Evolutionary conservation across 352 stramenopile species (phyloP).

Genomic region (Phytophthora colocasiae): DNA sequence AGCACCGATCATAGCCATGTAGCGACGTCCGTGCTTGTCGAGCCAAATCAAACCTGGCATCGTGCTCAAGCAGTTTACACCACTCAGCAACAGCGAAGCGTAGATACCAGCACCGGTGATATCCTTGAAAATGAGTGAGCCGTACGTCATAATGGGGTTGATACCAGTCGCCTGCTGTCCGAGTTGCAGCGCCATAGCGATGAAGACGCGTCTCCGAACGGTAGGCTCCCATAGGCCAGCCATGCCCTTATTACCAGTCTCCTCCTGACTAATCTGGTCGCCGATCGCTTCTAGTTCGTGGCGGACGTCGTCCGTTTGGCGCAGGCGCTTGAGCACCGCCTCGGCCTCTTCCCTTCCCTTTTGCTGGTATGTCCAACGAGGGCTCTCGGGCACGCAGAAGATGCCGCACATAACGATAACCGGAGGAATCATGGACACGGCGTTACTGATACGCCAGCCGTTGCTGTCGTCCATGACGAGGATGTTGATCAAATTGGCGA

Average conservation of each 20-base stretch:
- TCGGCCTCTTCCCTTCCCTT: slow-evolving; percentile 38
- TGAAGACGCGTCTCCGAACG: slow-evolving; percentile 36
- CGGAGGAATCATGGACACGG: slow-evolving; percentile 34
- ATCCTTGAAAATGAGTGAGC: slow-evolving; percentile 40
- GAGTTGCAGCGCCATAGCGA: slow-evolving; percentile 43
- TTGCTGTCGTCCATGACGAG: slow-evolving; percentile 32
- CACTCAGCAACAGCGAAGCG: slow-evolving; percentile 32
- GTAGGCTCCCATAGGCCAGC: slow-evolving; percentile 36
- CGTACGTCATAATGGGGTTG: slow-evolving; percentile 48
- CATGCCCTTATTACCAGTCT: slow-evolving; percentile 32
- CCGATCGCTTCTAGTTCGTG: slow-evolving; percentile 50
- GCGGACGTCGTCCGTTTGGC: slow-evolving; percentile 33
- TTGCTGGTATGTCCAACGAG: slow-evolving; percentile 33
- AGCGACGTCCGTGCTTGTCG: slow-evolving; percentile 42
- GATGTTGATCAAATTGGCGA: slow-evolving; percentile 43
- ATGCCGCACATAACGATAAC: slow-evolving; percentile 50
- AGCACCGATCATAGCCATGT: slow-evolving; percentile 44
- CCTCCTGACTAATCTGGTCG: slow-evolving; percentile 41
- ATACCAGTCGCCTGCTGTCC: slow-evolving; percentile 46
- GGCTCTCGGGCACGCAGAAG: slow-evolving; percentile 37
- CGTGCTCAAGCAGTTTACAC: slow-evolving; percentile 43
- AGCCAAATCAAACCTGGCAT: slow-evolving; percentile 41
- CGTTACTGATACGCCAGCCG: slow-evolving; percentile 43
- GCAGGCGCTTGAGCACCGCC: slow-evolving; percentile 35
- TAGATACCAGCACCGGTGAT: slow-evolving; percentile 41